These are phyloP conservation scores for Aspergillus carbonarius DNA, from an alignment of 2,329 filamentous ascomycete species.

Conservation along the genomic window DNA sequence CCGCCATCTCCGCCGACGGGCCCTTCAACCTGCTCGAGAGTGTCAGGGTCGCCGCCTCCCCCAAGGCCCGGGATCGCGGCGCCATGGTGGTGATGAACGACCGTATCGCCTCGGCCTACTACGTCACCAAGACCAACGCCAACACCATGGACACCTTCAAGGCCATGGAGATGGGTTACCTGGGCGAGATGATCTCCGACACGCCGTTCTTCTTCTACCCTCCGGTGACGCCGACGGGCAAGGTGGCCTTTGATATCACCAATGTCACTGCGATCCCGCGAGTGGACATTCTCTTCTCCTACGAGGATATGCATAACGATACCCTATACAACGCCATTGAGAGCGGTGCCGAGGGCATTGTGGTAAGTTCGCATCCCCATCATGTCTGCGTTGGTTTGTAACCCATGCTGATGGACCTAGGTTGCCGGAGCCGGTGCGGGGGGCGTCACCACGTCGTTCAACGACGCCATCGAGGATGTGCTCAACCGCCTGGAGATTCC, in stretches of 20 bases:
- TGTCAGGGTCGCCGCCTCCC: conserved; percentile 55
- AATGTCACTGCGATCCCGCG: conserved; percentile 22
- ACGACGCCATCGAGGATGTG: conserved; percentile 18
- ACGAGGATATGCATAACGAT: conserved; percentile 28
- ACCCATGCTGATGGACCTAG: conserved; percentile 9
- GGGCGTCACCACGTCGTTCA: conserved; percentile 19
- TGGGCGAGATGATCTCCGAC: conserved; percentile 60
- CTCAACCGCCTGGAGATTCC: conserved; percentile 18
- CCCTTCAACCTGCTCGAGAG: conserved; percentile 63
- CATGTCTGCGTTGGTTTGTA: background rate
- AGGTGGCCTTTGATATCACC: conserved; percentile 24
- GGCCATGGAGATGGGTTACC: conserved; percentile 55
- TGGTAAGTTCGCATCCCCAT: conserved; percentile 16
- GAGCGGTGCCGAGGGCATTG: conserved; percentile 27
- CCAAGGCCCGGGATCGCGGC: conserved; percentile 51
- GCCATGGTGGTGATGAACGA: conserved; percentile 63
- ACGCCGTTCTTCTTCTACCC: conserved; percentile 61
- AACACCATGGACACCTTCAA: conserved; percentile 65
- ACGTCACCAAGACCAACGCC: conserved; percentile 62
- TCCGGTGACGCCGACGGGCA: conserved; percentile 50
- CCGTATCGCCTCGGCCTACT: conserved; percentile 59
- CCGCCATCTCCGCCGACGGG: conserved; percentile 62
- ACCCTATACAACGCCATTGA: conserved; percentile 21
- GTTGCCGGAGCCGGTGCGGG: conserved; percentile 27
- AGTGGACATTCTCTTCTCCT: conserved; percentile 29